Conservation (phyloP, 176 grass and related monocot species). For the Carex parvula region DNA sequence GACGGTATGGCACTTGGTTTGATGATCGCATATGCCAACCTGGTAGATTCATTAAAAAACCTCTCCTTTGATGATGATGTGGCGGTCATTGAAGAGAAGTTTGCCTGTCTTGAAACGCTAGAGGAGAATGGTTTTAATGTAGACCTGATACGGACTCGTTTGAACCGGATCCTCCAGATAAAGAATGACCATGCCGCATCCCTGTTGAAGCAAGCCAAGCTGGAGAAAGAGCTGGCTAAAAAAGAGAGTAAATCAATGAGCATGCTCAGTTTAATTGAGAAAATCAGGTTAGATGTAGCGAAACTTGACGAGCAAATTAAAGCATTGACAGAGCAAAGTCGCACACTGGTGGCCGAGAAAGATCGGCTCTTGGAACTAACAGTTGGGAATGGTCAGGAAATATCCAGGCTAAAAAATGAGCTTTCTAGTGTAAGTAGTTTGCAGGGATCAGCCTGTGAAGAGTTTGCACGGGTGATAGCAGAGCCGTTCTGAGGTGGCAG, state of each 20-base stretch:
- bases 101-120: slow-evolving; percentile 24
- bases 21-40: slow-evolving; percentile 40
- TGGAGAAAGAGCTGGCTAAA: slow-evolving; percentile 9
- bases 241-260: background rate
- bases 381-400: slow-evolving; percentile 26
- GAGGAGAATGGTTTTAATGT: slow-evolving; percentile 57
- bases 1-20: slow-evolving; percentile 56
- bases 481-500: background rate
- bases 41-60: slow-evolving; percentile 36
- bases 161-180: slow-evolving; percentile 29
- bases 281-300: background rate
- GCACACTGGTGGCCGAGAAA: background rate
- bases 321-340: background rate
- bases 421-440: slow-evolving; percentile 6
- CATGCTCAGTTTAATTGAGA: background rate
- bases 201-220: background rate
- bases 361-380: slow-evolving; percentile 2
- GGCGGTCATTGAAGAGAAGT: slow-evolving; percentile 35
- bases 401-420: slow-evolving; percentile 20
- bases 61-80: slow-evolving; percentile 33
- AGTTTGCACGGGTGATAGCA: slow-evolving; percentile 6
- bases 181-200: slow-evolving; percentile 10
- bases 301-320: slow-evolving; percentile 20
- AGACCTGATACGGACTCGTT: slow-evolving; percentile 17
- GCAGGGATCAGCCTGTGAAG: background rate